A percentile compares a stretch with the other conserved stretches of the same genome.
phyloP scores from a whole-genome alignment of 1,139 yeast genomes.

The Geotrichum siamense region DNA sequence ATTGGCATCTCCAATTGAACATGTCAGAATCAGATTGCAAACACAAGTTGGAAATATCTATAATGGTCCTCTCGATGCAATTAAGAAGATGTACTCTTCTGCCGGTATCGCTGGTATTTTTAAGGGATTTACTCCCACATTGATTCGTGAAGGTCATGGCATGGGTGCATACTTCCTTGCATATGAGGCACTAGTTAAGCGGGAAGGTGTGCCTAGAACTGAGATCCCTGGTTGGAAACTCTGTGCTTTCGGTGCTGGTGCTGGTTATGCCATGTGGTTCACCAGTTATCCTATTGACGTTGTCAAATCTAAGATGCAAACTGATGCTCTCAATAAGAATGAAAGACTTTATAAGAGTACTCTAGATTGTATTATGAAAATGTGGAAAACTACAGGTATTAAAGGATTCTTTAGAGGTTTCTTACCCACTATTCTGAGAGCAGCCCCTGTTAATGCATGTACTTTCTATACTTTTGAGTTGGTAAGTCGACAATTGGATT shows the following conservation, averaged over 20 bases:
- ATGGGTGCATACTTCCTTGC: conserved; percentile 84
- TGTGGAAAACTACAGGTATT: conserved; percentile 52
- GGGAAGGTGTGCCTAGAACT: conserved; percentile 52
- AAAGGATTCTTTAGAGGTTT: conserved; percentile 84
- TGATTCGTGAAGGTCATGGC: conserved; percentile 77
- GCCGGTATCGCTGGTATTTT: conserved; percentile 57
- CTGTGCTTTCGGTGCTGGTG: conserved; percentile 73
- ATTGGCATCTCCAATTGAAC: conserved; percentile 87
- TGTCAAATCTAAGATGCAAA: conserved; percentile 76
- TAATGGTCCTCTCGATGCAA: conserved; percentile 76
- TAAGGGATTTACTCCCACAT: conserved; percentile 74
- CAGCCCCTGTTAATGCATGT: conserved; percentile 96
- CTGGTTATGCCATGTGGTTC: conserved; percentile 84
- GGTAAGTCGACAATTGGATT: conserved; percentile 45
- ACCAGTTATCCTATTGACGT: conserved; percentile 79
- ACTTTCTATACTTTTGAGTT: conserved; percentile 88
- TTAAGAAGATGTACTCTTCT: conserved; percentile 49
- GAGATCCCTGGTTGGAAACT: conserved; percentile 82
- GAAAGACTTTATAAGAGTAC: conserved; percentile 43
- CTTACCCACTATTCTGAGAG: conserved; percentile 82
- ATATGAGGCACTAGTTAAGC: conserved; percentile 74
- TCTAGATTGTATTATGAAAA: conserved; percentile 48
- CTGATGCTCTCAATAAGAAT: conserved; percentile 57
- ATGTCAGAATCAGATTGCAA: conserved; percentile 82
- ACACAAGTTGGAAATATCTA: conserved; percentile 58